Evolutionary conservation across 805 yeast species (phyloP).

Genomic region (Cyberlindnera maritima): DNA sequence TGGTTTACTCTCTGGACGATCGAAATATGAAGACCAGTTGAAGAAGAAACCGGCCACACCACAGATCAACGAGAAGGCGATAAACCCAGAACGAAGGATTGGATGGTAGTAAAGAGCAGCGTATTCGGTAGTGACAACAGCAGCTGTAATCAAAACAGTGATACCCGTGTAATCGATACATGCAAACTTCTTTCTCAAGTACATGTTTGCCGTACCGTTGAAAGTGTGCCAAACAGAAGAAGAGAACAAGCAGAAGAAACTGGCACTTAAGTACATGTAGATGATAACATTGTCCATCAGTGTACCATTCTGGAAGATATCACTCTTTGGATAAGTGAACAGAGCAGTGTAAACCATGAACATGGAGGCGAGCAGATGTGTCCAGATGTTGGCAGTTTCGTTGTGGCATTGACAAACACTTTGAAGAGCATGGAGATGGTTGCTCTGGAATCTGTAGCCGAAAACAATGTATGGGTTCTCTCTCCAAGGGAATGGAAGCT

Average conservation of each 20-base stretch:
- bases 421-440: conserved; percentile 55
- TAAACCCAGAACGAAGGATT: conserved; percentile 44
- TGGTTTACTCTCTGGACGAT: conserved; percentile 79
- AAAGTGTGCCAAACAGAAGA: conserved; percentile 93
- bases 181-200: conserved; percentile 71
- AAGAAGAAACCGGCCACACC: conserved; percentile 73
- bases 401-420: conserved; percentile 71
- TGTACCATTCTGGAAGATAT: conserved; percentile 41
- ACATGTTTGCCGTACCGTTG: conserved; percentile 65
- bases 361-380: conserved; percentile 73
- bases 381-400: conserved; percentile 92
- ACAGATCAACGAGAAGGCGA: conserved; percentile 58
- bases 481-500: conserved; percentile 89
- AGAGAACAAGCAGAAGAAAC: conserved; percentile 71
- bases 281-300: conserved; percentile 48
- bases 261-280: conserved; percentile 65
- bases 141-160: conserved; percentile 83
- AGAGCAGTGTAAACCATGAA: conserved; percentile 54
- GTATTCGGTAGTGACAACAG: conserved; percentile 84
- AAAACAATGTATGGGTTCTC: conserved; percentile 81
- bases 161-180: conserved; percentile 96
- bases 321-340: conserved; percentile 62
- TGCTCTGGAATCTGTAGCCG: conserved; percentile 81
- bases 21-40: conserved; percentile 93
- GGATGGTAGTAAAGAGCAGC: conserved; percentile 67